These are phyloP conservation scores for Colletotrichum tropicicola DNA, from an alignment of 2,329 filamentous ascomycete genomes.

Conservation along the genomic window DNA sequence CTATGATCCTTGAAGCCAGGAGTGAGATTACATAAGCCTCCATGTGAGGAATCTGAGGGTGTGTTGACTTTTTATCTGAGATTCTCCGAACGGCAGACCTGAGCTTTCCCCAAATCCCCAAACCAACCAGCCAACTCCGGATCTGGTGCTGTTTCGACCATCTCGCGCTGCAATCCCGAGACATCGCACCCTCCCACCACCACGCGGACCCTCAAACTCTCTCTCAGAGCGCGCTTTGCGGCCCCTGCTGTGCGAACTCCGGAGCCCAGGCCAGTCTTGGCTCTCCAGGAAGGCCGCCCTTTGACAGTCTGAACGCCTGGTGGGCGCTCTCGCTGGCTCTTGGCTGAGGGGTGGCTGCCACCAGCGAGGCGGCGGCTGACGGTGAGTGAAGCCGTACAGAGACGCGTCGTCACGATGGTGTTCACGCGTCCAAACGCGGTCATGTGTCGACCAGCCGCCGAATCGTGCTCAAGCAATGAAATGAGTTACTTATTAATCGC, in stretches of 20 bases:
- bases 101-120: background rate
- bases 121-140: background rate
- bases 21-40: no score
- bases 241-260: constrained; percentile 7
- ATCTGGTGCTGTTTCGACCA: background rate
- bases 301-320: background rate
- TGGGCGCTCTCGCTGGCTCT: background rate
- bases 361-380: no score
- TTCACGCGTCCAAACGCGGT: background rate
- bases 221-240: background rate
- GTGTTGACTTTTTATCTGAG: background rate
- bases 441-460: background rate
- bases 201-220: background rate
- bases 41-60: background rate
- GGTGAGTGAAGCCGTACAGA: no score
- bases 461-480: background rate
- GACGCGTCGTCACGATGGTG: background rate
- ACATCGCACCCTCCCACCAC: constrained; percentile 6
- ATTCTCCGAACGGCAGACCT: background rate
- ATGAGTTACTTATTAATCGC: constrained; percentile 17
- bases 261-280: constrained; percentile 11
- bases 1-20: no score
- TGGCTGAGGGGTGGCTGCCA: no score
- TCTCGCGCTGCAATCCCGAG: constrained; percentile 10
- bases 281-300: background rate